Conservation (phyloP, 75 land plant species). For the Cupressus sempervirens region DNA sequence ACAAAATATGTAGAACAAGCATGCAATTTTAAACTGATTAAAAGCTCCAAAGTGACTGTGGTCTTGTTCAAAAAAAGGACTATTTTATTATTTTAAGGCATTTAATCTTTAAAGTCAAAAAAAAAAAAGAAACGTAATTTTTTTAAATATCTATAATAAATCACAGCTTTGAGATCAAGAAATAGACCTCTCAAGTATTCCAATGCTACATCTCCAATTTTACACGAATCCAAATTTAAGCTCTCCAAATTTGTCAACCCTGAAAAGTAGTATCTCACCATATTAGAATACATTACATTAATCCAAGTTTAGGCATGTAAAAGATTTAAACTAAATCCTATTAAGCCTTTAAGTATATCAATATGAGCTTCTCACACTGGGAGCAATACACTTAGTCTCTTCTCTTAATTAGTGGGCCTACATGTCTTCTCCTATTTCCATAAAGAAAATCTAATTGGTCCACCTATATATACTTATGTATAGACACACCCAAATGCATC, state of each 20-base stretch:
- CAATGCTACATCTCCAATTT: constrained; percentile 75
- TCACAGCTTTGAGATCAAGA: not conserved
- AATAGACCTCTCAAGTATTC: constrained; percentile 47
- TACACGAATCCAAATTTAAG: constrained; percentile 73
- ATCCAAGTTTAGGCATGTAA: not conserved
- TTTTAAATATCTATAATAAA: not conserved
- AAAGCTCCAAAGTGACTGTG: not conserved
- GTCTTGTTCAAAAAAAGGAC: not conserved
- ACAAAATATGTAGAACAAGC: not conserved
- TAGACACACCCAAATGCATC: too few relatives aligned
- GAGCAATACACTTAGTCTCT: not conserved
- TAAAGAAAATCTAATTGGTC: not conserved
- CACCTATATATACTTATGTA: too few relatives aligned
- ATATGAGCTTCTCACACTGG: not conserved
- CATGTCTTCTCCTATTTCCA: not conserved
- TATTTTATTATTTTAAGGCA: not conserved
- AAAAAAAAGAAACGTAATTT: not conserved
- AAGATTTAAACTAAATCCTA: not conserved
- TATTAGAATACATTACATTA: not conserved
- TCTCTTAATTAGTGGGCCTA: not conserved
- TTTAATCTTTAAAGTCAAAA: not conserved
- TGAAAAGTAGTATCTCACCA: constrained; percentile 3
- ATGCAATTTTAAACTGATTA: not conserved
- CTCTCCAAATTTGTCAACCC: constrained; percentile 13
- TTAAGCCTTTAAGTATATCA: not conserved